Evolutionary conservation across 1,284 basidiomycete species (phyloP), one percentile per base, ranked within the genome.

Genomic region (Ustilago loliicola): DNA sequence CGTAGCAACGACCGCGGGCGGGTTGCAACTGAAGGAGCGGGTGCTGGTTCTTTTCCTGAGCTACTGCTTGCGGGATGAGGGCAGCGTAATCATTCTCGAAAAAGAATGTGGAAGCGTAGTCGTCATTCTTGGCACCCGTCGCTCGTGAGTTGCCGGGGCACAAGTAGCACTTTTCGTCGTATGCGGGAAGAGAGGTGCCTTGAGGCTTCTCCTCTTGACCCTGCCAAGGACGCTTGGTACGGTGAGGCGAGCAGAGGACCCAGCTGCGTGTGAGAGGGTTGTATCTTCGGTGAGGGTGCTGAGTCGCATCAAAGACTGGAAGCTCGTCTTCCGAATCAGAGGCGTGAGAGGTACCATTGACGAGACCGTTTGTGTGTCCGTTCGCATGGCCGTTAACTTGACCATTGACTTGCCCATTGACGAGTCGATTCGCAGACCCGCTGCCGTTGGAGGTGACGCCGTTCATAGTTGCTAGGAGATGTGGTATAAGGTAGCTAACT

Each of bases 71-170:
- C 13, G 92, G 91, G 2, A 93, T 89, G 13, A 96, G 88, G 6
- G 95, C 94, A 17, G 95, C 91, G 82, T 92, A 97, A 84, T 96
- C 95, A 85, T 96, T 96, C 82, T 91, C 89, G 83, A 96, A 96
- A 11, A 85, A 81, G 61, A 89, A 92, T 2, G 93, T 95, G 21
- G 90, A 87, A 7, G 88, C 86, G 87, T 95, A 98, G 15, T 87
- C 74, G 2, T 91, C 91, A 83, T 95, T 97, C 66, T 87, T 85
- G 67, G 90, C 87, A 0, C 94, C 95, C 7, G 91, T 91, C 0
- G 92, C 91, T n/a, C 96, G 90, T 27, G 87, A 83, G 85, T 98
- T 97, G 19, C 94, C 92, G 0, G 96, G 95, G 82, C 96, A 98
- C 50, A 98, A 91, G 86, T 95, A 96, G 85, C 96, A 98, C 45